These are phyloP conservation scores for Saposhnikovia divaricata DNA, from an alignment of 129 eudicot genomes.

Conservation along the genomic window DNA sequence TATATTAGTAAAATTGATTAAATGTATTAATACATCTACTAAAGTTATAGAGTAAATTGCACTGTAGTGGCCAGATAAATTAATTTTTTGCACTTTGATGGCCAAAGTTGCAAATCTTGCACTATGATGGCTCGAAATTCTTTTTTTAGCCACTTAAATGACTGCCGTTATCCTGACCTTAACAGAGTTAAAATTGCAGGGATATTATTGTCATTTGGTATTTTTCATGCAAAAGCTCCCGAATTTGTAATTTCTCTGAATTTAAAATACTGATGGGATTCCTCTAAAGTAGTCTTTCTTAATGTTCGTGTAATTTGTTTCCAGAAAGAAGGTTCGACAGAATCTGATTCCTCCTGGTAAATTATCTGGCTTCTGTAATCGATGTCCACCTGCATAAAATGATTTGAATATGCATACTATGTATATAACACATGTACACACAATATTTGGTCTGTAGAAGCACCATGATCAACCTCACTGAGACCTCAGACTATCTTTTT, in stretches of 20 bases:
- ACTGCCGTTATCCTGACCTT: no score
- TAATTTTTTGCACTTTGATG: no score
- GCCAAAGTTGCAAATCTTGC: no score
- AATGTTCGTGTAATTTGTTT: background rate
- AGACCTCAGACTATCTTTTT: background rate
- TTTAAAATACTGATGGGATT: constrained; percentile 9
- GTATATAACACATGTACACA: background rate
- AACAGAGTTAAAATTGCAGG: no score
- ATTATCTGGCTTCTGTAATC: background rate
- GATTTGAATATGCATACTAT: background rate
- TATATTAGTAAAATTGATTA: no score
- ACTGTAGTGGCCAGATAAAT: no score
- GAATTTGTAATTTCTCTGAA: background rate
- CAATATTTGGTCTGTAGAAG: background rate
- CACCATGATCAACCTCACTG: background rate
- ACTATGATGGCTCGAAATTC: no score
- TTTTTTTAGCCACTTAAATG: no score
- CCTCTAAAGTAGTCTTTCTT: constrained; percentile 9
- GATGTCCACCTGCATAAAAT: background rate
- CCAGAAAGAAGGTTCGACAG: constrained; percentile 6
- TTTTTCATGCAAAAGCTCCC: constrained; percentile 4
- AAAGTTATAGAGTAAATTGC: no score
- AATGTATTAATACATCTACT: no score
- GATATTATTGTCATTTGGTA: no score
- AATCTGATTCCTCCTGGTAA: background rate